Evolutionary conservation across 2,329 filamentous ascomycete genomes (phyloP).

Genomic region (Teratosphaeria pseudoeucalypti): DNA sequence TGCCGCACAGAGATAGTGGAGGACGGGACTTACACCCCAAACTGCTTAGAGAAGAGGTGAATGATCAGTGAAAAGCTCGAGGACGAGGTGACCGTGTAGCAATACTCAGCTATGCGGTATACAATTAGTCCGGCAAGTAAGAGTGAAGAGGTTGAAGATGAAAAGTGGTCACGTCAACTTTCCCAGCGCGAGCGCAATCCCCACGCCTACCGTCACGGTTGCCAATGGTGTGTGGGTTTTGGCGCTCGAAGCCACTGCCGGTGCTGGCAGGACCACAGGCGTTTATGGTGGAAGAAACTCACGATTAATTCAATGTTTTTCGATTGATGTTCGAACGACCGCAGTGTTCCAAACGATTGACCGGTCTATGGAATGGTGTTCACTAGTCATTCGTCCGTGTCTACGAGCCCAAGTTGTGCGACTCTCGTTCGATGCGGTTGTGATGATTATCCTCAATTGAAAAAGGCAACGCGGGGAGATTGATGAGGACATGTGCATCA

Average conservation of each 20-base stretch:
- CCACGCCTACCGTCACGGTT: conserved; percentile 56
- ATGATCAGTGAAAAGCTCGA: neutral
- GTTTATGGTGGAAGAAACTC: conserved; percentile 66
- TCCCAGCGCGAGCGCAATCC: conserved; percentile 61
- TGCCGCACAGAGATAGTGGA: conserved; percentile 82
- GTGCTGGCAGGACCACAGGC: conserved; percentile 51
- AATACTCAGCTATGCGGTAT: conserved; percentile 78
- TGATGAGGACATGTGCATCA: neutral
- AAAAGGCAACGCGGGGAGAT: too few species aligned
- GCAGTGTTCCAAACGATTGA: conserved; percentile 66
- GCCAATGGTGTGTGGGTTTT: conserved; percentile 55
- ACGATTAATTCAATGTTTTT: conserved; percentile 56
- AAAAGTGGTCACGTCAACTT: conserved; percentile 74
- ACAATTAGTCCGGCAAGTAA: conserved; percentile 75
- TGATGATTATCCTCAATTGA: too few species aligned
- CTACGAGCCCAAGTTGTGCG: neutral
- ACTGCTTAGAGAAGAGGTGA: neutral
- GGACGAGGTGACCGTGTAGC: neutral
- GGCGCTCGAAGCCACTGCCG: conserved; percentile 37
- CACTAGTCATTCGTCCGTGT: too few species aligned
- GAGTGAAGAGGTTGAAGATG: conserved; percentile 82
- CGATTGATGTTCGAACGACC: conserved; percentile 75
- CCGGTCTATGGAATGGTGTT: too few species aligned
- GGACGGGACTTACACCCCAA: conserved; percentile 55
- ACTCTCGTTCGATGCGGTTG: neutral